Evolutionary conservation across 306 rosid species (phyloP), one percentile per base, ranked within the genome.

Genomic region (Carpinus fangiana): DNA sequence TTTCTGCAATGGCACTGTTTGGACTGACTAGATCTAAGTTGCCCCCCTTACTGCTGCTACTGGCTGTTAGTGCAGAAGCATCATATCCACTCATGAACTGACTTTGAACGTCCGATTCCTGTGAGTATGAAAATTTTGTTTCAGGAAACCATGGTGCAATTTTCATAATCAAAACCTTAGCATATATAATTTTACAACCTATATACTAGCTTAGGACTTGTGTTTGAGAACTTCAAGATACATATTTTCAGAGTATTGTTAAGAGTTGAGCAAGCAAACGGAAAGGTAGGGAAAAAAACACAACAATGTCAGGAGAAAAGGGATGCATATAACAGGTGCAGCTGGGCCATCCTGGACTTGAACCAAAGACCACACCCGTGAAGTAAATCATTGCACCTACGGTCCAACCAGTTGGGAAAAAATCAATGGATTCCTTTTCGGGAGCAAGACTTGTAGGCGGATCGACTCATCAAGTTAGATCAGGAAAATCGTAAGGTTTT

Each of bases 61-160:
- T 21, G 13, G 70, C 79, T 78, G 80, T 76, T 14, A 75, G 82
- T 47, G 70, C 84, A 65, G 84, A 75, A 73, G 36, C 78, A 45
- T 65, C 68, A 34, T 70, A 71, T 16, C 47, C 70, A 67, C 65
- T 75, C 56, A 43, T 77, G 48, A 81, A 64, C 70, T 72, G 81
- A 72, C 69, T 67, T 61, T 46, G 87, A 41, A 67, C 75, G 78
- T 68, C 55, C 7, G 74, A 68, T 60, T 78, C 90, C 98, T 93
- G 90, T 48, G 50, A 79, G 48, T 54, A 78, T 7, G 28, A 23
- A 77, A 20, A 28, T 46, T 26, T 70, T 76, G 52, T 28, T 61
- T 67, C 72, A 38, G 52, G 43, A 41, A 41, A 9, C 21, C 4
- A n/a, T 28, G 17, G 12, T 38, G 28, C 21, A 12, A 64, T 34